These are phyloP conservation scores for Pugionium cornutum DNA, from an alignment of 345 rosid genomes.

Conservation along the genomic window DNA sequence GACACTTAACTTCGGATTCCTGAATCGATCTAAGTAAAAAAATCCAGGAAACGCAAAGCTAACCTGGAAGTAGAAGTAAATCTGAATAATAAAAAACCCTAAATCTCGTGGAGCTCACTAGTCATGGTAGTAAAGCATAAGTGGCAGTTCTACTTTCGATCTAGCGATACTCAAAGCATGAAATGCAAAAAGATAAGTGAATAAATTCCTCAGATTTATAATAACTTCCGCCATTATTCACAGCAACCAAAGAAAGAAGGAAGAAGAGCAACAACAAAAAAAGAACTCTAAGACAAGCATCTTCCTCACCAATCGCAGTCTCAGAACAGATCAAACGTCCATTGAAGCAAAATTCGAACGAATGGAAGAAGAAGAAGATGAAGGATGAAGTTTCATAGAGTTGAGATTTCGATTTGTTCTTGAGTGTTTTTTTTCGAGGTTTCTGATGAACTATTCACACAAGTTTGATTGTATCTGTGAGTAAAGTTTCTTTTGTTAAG, in stretches of 20 bases:
- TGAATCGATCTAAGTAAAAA: slow-evolving; percentile 8
- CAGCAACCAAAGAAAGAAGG: slow-evolving; percentile 41
- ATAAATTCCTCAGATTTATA: slow-evolving; percentile 27
- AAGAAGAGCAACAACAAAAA: neutral
- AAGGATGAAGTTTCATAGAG: slow-evolving; percentile 32
- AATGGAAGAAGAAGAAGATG: too few species aligned
- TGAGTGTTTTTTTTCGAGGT: slow-evolving; percentile 12
- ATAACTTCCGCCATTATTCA: slow-evolving; percentile 24
- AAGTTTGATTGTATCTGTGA: too few species aligned
- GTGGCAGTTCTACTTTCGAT: slow-evolving; percentile 4
- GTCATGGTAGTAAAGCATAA: slow-evolving; percentile 8
- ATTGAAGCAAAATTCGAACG: slow-evolving; percentile 27
- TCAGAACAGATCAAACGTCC: slow-evolving; percentile 44
- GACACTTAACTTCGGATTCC: too few species aligned
- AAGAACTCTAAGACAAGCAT: neutral
- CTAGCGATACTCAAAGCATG: slow-evolving; percentile 32
- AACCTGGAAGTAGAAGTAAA: neutral
- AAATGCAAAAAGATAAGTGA: neutral
- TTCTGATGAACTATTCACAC: neutral
- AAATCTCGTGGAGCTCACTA: neutral
- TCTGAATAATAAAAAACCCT: slow-evolving; percentile 4
- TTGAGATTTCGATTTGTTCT: slow-evolving; percentile 28
- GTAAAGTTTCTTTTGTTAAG: too few species aligned
- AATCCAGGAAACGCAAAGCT: slow-evolving; percentile 1
- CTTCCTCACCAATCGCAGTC: slow-evolving; percentile 20